Evolutionary conservation across 805 yeast genomes (phyloP).

Genomic region (Sugiyamaella smithiae): DNA sequence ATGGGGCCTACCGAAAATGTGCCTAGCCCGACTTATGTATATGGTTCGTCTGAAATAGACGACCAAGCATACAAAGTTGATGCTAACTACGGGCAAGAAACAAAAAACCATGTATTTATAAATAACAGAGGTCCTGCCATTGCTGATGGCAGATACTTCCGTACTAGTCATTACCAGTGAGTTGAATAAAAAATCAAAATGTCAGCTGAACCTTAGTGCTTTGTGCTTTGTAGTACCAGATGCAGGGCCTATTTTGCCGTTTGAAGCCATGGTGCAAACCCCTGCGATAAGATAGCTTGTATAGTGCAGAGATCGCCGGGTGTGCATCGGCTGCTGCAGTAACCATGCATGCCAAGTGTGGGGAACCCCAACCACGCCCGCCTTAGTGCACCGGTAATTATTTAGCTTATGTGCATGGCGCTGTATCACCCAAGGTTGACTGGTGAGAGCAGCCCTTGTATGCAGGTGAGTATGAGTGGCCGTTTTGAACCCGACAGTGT

Average conservation of each 20-base stretch:
- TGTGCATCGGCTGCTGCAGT: background rate
- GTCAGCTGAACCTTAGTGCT: too few species aligned
- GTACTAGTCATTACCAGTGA: background rate
- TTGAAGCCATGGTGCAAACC: background rate
- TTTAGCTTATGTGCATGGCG: too few species aligned
- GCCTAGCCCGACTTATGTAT: background rate
- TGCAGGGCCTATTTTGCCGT: background rate
- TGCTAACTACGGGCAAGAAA: background rate
- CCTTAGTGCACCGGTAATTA: too few species aligned
- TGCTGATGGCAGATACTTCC: background rate
- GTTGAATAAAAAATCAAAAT: too few species aligned
- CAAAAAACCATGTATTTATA: background rate
- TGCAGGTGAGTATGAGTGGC: too few species aligned
- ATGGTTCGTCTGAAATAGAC: background rate
- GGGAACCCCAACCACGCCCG: slow-evolving; percentile 6
- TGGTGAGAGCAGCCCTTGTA: too few species aligned
- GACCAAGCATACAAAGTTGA: background rate
- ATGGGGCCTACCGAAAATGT: background rate
- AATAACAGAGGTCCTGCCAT: background rate
- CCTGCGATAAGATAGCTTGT: slow-evolving; percentile 1
- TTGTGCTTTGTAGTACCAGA: too few species aligned
- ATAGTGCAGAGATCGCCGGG: background rate
- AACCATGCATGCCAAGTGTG: slow-evolving; percentile 3
- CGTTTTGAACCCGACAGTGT: too few species aligned
- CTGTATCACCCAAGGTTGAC: too few species aligned